phyloP scores from a whole-genome alignment of 306 rosid genomes.

The Medicago arabica region DNA sequence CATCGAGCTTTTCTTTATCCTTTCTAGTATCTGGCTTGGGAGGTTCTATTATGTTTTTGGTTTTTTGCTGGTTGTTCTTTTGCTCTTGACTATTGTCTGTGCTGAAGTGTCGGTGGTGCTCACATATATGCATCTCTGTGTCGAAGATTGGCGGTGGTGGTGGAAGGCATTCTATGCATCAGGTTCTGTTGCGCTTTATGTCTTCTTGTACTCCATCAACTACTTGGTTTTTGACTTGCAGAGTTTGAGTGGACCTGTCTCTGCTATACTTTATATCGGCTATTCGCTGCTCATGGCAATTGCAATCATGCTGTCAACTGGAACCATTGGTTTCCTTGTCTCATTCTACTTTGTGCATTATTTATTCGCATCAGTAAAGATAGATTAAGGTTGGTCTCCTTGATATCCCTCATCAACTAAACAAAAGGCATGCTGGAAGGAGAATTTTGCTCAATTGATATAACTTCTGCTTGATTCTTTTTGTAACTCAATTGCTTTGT shows the following conservation, averaged over 20 bases:
- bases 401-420: constrained; percentile 44
- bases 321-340: constrained; percentile 83
- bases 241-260: constrained; percentile 96
- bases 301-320: constrained; percentile 93
- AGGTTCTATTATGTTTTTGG: constrained; percentile 96
- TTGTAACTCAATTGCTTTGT: constrained; percentile 47
- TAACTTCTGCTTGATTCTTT: constrained; percentile 51
- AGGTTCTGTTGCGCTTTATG: constrained; percentile 88
- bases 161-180: constrained; percentile 99
- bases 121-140: constrained; percentile 97
- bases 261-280: constrained; percentile 87
- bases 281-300: constrained; percentile 92
- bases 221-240: constrained; percentile 93
- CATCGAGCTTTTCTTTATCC: constrained; percentile 96
- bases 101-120: constrained; percentile 98
- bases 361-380: constrained; percentile 93
- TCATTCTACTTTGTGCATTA: constrained; percentile 96
- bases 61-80: constrained; percentile 80
- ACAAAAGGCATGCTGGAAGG: constrained; percentile 42
- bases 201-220: constrained; percentile 91
- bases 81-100: constrained; percentile 77
- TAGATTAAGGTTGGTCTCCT: constrained; percentile 57
- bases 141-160: constrained; percentile 99
- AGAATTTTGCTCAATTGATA: constrained; percentile 41
- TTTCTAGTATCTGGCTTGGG: constrained; percentile 99